Base-by-base conservation (phyloP, 768 basidiomycete species). In the Psilocybe tampanensis region DNA sequence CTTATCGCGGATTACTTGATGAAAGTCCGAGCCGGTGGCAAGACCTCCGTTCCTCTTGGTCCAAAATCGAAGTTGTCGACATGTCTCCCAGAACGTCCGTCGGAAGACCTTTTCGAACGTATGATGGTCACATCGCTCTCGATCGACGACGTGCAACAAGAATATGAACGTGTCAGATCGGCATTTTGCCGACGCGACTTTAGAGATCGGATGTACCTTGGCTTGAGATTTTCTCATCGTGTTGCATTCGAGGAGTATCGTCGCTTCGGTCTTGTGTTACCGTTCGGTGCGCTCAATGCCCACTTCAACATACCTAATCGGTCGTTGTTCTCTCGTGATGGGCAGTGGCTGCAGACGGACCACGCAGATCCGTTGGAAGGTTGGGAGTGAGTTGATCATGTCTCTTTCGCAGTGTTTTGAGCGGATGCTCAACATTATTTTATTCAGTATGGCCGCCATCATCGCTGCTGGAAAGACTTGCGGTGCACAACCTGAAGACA, bases 201-300 rank as follows among this genome's bases (percentile, higher is more conserved):
- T 49, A 69, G 70, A 24, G 74, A 82, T 19, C 66, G 78, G 7
- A 70, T 72, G 66, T 76, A 76, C 42, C 58, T 64, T n/a, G 59
- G 64, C 0, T 61, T 80, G 52, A 64, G 63, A 39, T 74, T 76
- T 7, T 76, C 79, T 0, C 81, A 83, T 61, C 77, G 81, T 15
- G 67, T 78, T 13, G 75, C 81, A 15, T 73, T 75, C 56, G 54
- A 73, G 32, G 64, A 74, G 32, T 80, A 68, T 58, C 73, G 74
- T 23, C 60, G 70, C n/a, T 73, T 69, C 43, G 81, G 81, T 4
- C 60, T 82, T n/a, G 42, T 83, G 17, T 68, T 81, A 18, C 82
- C 80, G 8, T 80, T 81, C 47, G 80, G 79, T 8, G 78, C 77
- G 2, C 32, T 65, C 8, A 72, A 72, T 29, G 70, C 72, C 0